Evolutionary conservation across 1,284 basidiomycete species (phyloP), one percentile per base, ranked within the genome.

Genomic region (Ganoderma resinaceum): DNA sequence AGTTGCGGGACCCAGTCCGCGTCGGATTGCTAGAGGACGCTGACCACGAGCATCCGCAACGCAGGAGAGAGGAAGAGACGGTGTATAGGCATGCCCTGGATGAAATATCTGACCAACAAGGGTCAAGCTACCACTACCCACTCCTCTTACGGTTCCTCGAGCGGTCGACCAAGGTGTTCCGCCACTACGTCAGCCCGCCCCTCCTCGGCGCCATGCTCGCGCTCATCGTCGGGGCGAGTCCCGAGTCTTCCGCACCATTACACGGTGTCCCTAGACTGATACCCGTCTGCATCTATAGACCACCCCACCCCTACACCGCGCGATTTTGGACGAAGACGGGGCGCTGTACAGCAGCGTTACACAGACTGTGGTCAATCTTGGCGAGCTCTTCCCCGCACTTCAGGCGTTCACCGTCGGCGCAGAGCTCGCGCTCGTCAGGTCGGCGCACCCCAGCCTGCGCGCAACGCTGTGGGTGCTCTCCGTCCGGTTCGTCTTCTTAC

Each of bases 351-450:
- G 67, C 46, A 72, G 74, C 37, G 18, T 79, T 62, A 79, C 78
- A 2, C 74, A 77, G 53, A 70, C 65, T 7, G 62, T 76, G 23
- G 70, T 73, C 52, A 78, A 79, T 65, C 78, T 80, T 12, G 79
- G 79, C 4, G 72, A 76, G 23, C 75, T 79, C 62, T 79, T 78
- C 62, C 77, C 78, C 42, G 74, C 70, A 7, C 70, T 79, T 12
- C 79, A 80, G 60, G 77, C 77, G 52, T 78, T 79, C 70, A 72
- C 69, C 31, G 77, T 80, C 53, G 78, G 79, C 33, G 76, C 77
- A 0, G 75, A 79, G 69, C 77, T 80, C 62, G 77, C 76, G 2
- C 66, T 76, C 23, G 75, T 78, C 11, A 67, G 64, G 18, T 73
- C 74, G 38, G 66, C 75, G 16, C 52, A 72, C n/a, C 77, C 79